phyloP scores from a whole-genome alignment of 176 grass and related monocot species.

The Saccharum officinarum region DNA sequence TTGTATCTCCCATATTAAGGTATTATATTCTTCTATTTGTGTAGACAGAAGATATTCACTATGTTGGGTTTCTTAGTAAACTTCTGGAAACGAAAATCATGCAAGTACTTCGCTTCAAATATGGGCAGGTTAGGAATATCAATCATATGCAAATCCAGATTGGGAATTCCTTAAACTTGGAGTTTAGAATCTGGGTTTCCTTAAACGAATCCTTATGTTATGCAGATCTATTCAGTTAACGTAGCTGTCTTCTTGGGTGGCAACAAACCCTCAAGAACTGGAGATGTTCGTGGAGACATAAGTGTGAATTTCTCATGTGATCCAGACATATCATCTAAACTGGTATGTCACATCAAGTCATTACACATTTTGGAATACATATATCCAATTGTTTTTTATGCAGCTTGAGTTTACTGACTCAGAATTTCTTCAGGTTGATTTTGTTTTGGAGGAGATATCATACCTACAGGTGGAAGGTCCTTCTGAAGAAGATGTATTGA shows the following conservation, averaged over 20 bases:
- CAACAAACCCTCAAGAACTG: slow-evolving; percentile 96
- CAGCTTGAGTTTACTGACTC: slow-evolving; percentile 12
- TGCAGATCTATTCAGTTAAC: slow-evolving; percentile 93
- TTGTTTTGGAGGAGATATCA: slow-evolving; percentile 93
- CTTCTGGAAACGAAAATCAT: slow-evolving; percentile 97
- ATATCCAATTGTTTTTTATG: neutral
- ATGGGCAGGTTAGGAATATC: slow-evolving; percentile 80
- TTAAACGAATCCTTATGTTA: slow-evolving; percentile 33
- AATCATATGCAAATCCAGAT: slow-evolving; percentile 18
- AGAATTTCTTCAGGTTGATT: slow-evolving; percentile 73
- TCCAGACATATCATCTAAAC: slow-evolving; percentile 87
- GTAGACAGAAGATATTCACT: slow-evolving; percentile 94
- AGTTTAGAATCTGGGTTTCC: slow-evolving; percentile 14
- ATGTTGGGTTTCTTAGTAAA: slow-evolving; percentile 94
- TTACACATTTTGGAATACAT: neutral
- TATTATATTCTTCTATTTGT: slow-evolving; percentile 42
- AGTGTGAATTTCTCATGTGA: slow-evolving; percentile 97
- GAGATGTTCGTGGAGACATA: slow-evolving; percentile 91
- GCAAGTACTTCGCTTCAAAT: slow-evolving; percentile 99
- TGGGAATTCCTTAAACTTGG: slow-evolving; percentile 5
- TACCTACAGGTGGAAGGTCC: slow-evolving; percentile 80
- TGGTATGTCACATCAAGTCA: slow-evolving; percentile 49
- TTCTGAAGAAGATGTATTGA: slow-evolving; percentile 76
- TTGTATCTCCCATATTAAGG: slow-evolving; percentile 30
- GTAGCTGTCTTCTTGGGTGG: slow-evolving; percentile 96